Conservation (phyloP, 352 stramenopile species). For the Phytophthora pseudosyringae region DNA sequence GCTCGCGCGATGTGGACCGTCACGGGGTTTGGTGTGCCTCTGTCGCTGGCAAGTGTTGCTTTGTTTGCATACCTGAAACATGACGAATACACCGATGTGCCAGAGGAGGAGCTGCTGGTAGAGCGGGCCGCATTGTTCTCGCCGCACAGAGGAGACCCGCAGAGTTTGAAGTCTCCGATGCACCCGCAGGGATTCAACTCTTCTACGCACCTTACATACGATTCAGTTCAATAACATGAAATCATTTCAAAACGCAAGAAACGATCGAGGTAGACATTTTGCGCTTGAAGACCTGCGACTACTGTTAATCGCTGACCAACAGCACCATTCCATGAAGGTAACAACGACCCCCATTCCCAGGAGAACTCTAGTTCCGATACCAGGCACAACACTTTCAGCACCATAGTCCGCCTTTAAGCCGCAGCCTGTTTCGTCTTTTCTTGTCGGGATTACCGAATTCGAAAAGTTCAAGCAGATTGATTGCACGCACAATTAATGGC, state of each 20-base stretch:
- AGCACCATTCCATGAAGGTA: too few relatives aligned
- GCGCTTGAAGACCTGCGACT: too few relatives aligned
- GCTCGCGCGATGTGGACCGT: conserved; percentile 71
- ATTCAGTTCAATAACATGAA: conserved; percentile 20
- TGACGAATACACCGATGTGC: conserved; percentile 20
- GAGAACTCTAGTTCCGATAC: too few relatives aligned
- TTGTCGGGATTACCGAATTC: too few relatives aligned
- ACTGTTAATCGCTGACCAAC: too few relatives aligned
- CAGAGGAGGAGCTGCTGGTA: conserved; percentile 20
- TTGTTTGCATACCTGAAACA: conserved; percentile 71
- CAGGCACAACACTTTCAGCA: too few relatives aligned
- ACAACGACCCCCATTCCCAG: too few relatives aligned
- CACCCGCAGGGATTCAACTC: conserved; percentile 19
- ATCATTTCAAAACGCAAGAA: not conserved
- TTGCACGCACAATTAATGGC: too few relatives aligned
- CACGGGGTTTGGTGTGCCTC: conserved; percentile 63
- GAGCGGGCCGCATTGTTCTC: conserved; percentile 32
- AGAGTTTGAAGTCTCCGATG: conserved; percentile 29
- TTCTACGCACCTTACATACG: conserved; percentile 23
- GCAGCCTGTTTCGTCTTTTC: too few relatives aligned
- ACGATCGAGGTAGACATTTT: not conserved
- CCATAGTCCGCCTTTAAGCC: too few relatives aligned
- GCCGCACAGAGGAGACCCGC: conserved; percentile 29
- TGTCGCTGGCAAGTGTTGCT: conserved; percentile 62
- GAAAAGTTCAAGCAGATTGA: too few relatives aligned